A percentile compares a stretch with the other conserved stretches of the same genome.
phyloP scores from a whole-genome alignment of 2,329 filamentous ascomycete genomes.

The Neonectria hederae region DNA sequence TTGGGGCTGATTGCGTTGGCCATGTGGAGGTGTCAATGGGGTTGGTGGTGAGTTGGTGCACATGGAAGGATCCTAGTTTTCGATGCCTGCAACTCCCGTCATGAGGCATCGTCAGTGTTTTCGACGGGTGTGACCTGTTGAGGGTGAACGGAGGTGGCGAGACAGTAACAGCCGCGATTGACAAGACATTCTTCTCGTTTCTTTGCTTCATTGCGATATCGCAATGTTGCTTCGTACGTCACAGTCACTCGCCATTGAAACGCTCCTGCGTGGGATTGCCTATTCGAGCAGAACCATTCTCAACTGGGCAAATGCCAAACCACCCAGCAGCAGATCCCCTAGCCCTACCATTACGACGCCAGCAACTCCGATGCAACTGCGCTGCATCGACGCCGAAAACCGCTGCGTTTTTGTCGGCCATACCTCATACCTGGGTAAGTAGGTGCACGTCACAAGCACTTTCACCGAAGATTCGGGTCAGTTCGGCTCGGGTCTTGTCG shows the following conservation, averaged over 20 bases:
- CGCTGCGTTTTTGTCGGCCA: not conserved
- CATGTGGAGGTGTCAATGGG: slow-evolving; percentile 6
- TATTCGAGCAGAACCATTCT: slow-evolving; percentile 8
- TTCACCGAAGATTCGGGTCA: slow-evolving; percentile 4
- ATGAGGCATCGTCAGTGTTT: slow-evolving; percentile 3
- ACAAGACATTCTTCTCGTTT: not conserved
- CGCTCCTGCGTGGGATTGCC: slow-evolving; percentile 11
- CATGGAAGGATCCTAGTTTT: not conserved
- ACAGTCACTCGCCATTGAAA: not conserved
- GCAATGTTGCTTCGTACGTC: not conserved
- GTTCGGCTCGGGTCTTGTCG: slow-evolving; percentile 21
- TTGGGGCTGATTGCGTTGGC: slow-evolving; percentile 10
- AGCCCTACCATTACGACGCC: not conserved
- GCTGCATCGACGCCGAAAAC: slow-evolving; percentile 4
- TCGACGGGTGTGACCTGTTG: not conserved
- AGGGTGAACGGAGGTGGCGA: not conserved
- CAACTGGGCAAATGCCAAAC: not conserved
- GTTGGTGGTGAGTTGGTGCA: slow-evolving; percentile 6
- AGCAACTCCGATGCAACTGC: not conserved
- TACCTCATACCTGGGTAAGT: not conserved
- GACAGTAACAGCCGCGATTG: slow-evolving; percentile 10
- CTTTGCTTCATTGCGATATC: not conserved
- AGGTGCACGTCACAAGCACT: not conserved
- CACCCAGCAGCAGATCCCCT: slow-evolving; percentile 1
- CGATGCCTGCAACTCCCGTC: slow-evolving; percentile 17